These are phyloP conservation scores for Lotmaria passim DNA, from an alignment of 208 protist genomes.

Conservation along the genomic window DNA sequence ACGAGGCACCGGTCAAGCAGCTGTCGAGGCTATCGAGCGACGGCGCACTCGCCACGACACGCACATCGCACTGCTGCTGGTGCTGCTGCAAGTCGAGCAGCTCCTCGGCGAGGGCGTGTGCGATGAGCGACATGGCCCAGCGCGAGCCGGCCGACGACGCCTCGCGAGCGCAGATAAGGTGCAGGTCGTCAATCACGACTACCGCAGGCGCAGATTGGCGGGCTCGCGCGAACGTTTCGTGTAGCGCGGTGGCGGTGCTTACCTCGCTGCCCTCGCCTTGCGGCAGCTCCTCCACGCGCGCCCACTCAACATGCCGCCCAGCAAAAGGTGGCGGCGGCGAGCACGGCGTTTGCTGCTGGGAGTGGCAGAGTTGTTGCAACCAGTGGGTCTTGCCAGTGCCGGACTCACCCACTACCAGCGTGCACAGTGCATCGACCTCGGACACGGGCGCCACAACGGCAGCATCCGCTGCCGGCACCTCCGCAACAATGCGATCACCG, in stretches of 20 bases:
- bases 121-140: constrained; percentile 52
- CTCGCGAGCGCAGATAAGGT: constrained; percentile 48
- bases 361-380: constrained; percentile 2
- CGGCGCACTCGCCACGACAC: constrained; percentile 41
- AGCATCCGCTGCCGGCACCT: neutral
- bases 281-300: constrained; percentile 50
- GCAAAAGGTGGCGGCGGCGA: neutral
- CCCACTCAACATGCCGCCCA: constrained; percentile 21
- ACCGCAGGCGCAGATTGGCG: constrained; percentile 81
- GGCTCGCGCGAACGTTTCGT: constrained; percentile 92
- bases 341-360: neutral
- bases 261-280: constrained; percentile 47
- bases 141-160: constrained; percentile 34
- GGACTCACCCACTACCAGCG: constrained; percentile 48
- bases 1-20: constrained; percentile 26
- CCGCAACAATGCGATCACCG: neutral
- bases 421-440: constrained; percentile 18
- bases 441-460: neutral
- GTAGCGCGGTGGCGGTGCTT: constrained; percentile 89
- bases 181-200: constrained; percentile 59
- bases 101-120: constrained; percentile 42
- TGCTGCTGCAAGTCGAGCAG: constrained; percentile 36
- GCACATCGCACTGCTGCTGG: constrained; percentile 32
- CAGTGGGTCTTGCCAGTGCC: constrained; percentile 55
- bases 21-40: constrained; percentile 37